Evolutionary conservation across 2,329 filamentous ascomycete genomes (phyloP).

Genomic region (Pseudopithomyces maydicus): DNA sequence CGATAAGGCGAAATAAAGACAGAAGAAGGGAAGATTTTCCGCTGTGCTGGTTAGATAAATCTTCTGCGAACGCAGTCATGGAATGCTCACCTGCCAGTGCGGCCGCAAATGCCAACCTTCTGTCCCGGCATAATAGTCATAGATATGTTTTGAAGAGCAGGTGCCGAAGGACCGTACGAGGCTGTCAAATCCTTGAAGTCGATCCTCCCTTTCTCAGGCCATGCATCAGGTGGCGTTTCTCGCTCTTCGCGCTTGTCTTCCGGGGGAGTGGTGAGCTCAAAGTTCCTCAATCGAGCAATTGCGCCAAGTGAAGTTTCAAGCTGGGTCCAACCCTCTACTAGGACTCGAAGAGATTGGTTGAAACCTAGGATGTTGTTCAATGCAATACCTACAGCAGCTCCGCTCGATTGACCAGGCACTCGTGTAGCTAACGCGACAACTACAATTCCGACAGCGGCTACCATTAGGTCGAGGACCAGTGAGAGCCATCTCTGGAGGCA

Average conservation of each 20-base stretch:
- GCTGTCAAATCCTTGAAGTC: slow-evolving; percentile 43
- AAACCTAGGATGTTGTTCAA: slow-evolving; percentile 57
- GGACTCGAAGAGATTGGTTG: slow-evolving; percentile 51
- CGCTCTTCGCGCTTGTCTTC: slow-evolving; percentile 42
- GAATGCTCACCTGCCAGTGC: slow-evolving; percentile 47
- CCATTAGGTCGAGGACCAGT: slow-evolving; percentile 33
- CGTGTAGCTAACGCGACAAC: slow-evolving; percentile 37
- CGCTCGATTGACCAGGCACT: slow-evolving; percentile 42
- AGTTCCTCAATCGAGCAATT: slow-evolving; percentile 56
- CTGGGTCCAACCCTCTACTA: slow-evolving; percentile 57
- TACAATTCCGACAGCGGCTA: slow-evolving; percentile 37
- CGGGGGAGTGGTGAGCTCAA: slow-evolving; percentile 47
- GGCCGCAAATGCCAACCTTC: slow-evolving; percentile 54
- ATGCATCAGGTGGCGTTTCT: slow-evolving; percentile 19
- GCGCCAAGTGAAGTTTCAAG: slow-evolving; percentile 62
- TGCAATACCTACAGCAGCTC: slow-evolving; percentile 55
- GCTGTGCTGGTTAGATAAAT: slow-evolving; percentile 37
- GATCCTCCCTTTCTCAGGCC: slow-evolving; percentile 37
- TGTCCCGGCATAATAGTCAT: slow-evolving; percentile 51
- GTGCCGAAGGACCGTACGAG: slow-evolving; percentile 4
- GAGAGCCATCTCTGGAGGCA: slow-evolving; percentile 44
- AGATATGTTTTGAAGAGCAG: slow-evolving; percentile 44
- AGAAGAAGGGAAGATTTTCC: slow-evolving; percentile 38
- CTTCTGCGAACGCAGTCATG: not conserved
- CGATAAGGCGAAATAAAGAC: slow-evolving; percentile 17